Base-by-base conservation (phyloP, 2,329 filamentous ascomycete species). In the Cladosporium sp. region DNA sequence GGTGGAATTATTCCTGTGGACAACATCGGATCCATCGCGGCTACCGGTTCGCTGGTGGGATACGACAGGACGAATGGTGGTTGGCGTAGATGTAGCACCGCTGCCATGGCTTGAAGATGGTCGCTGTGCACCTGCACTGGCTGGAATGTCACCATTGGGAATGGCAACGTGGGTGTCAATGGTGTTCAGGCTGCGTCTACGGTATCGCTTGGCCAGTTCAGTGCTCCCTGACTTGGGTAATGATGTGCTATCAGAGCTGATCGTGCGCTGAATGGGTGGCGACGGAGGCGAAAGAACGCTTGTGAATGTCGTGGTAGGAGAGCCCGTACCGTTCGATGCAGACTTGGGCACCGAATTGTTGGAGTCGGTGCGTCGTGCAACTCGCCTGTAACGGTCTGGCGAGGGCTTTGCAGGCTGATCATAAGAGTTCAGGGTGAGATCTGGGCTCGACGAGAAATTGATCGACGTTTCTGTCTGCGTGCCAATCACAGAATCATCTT, bases 321-420 rank as follows among this genome's bases (percentile, higher is more conserved):
- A 76, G 22, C 73, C 68, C 20, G 77, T 75, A 57, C 69, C 71
- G 43, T 65, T 66, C 71, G 74, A 40, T 43, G 59, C 61, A 45
- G 69, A 58, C 52, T 69, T 61, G 42, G 70, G 65, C 51, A 72
- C 71, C 62, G 69, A 67, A 51, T 66, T 74, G 67, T 69, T 77
- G 63, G 76, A 81, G 64, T 85, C 84, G 15, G 77, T 74, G 61
- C 83, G 69, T 15, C 55, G 47, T 37, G 55, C 40, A 14, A 37
- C 38, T 60, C 92, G 87, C 67, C 92, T 84, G 72, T 97, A 97
- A 60, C 93, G 85, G 72, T 96, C 92, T 1, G 90, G 90, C 1
- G 89, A 86, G 20, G 86, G 79, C 68, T 91, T 92, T 47, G 79
- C 74, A 20, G 84, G 79, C 3, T 81, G 78, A 42, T 86, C 81